These are phyloP conservation scores for Collybia sp. DNA, from an alignment of 768 basidiomycete species.

Conservation along the genomic window DNA sequence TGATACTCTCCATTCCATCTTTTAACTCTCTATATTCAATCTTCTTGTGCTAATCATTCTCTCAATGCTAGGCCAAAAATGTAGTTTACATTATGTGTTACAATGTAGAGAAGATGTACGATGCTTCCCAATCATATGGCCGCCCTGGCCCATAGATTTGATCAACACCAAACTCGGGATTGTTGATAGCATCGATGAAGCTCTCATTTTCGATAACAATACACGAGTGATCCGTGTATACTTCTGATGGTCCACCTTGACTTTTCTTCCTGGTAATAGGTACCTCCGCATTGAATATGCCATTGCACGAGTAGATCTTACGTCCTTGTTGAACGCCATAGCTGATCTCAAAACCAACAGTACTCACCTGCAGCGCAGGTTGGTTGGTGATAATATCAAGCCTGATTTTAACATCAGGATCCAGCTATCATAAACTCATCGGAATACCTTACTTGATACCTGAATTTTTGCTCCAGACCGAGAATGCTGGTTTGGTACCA, in stretches of 20 bases:
- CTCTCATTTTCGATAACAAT: slow-evolving; percentile 41
- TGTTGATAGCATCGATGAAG: slow-evolving; percentile 43
- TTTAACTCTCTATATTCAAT: neutral
- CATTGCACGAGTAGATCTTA: slow-evolving; percentile 39
- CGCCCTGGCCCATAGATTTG: slow-evolving; percentile 36
- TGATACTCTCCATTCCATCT: slow-evolving; percentile 25
- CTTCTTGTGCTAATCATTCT: too few relatives aligned
- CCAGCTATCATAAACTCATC: neutral
- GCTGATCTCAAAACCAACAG: neutral
- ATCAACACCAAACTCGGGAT: slow-evolving; percentile 37
- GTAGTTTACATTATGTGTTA: too few relatives aligned
- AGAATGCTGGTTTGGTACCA: slow-evolving; percentile 23
- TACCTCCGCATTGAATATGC: slow-evolving; percentile 26
- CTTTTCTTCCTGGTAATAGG: slow-evolving; percentile 35
- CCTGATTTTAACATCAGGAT: slow-evolving; percentile 11
- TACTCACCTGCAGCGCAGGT: slow-evolving; percentile 34
- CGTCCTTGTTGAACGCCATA: neutral
- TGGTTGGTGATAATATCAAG: slow-evolving; percentile 41
- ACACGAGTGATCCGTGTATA: slow-evolving; percentile 35
- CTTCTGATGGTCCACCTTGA: slow-evolving; percentile 32
- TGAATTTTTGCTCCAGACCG: slow-evolving; percentile 40
- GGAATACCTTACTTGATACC: slow-evolving; percentile 31
- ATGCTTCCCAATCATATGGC: slow-evolving; percentile 33
- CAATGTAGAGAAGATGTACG: slow-evolving; percentile 28
- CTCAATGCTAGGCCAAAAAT: too few relatives aligned